Conservation (phyloP, 2,329 filamentous ascomycete species). For the Alternaria brassicicola region DNA sequence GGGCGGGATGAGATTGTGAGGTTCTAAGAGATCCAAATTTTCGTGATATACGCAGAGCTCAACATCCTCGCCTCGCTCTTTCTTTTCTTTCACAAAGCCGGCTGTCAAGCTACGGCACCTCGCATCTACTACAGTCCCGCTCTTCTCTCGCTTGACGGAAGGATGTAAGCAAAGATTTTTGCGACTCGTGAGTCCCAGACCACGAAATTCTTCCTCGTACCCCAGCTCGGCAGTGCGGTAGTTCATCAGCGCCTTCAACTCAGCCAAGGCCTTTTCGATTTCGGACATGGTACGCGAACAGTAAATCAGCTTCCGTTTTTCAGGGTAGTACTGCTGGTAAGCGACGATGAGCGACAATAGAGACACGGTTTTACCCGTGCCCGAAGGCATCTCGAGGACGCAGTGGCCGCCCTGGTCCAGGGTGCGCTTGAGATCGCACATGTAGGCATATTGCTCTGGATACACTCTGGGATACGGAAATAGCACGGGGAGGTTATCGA, state of each 20-base stretch:
- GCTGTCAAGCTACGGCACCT: conserved; percentile 93
- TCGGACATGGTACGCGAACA: conserved; percentile 99
- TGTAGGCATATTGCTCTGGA: conserved; percentile 67
- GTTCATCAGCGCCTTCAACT: conserved; percentile 92
- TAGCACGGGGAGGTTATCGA: conserved; percentile 73
- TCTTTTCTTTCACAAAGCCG: conserved; percentile 97
- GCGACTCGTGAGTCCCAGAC: conserved; percentile 88
- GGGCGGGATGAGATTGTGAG: conserved; percentile 91
- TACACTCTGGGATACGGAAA: conserved; percentile 79
- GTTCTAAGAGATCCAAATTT: conserved; percentile 93
- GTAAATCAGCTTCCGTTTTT: conserved; percentile 95
- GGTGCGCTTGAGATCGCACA: conserved; percentile 86
- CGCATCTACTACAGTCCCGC: conserved; percentile 91
- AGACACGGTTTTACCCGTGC: conserved; percentile 96
- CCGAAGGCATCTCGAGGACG: conserved; percentile 98
- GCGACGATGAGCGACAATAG: conserved; percentile 93
- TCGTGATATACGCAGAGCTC: conserved; percentile 96
- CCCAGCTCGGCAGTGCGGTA: conserved; percentile 91
- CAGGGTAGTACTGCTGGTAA: conserved; percentile 92
- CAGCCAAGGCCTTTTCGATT: conserved; percentile 95
- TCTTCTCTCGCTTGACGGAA: conserved; percentile 95
- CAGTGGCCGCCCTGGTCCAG: conserved; percentile 94
- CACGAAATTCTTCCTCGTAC: conserved; percentile 88
- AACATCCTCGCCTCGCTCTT: conserved; percentile 90
- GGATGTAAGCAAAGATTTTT: conserved; percentile 98